Percentiles rank a stretch among this genome's conserved stretches.
Conservation (phyloP, 768 basidiomycete genomes). For the Suillus discolor region DNA sequence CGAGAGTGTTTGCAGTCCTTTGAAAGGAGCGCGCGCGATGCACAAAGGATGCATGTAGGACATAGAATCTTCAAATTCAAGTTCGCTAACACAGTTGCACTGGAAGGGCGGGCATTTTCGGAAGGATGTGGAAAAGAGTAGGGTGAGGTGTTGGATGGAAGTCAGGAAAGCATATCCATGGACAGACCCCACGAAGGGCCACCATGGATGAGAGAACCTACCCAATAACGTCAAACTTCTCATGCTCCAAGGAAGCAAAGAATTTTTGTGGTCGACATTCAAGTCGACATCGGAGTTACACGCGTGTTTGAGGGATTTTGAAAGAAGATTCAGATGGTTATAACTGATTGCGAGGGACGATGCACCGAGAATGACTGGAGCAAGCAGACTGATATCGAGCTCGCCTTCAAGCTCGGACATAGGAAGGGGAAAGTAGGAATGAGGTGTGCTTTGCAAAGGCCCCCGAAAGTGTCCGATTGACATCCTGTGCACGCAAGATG, state of each 20-base stretch:
- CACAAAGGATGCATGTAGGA: conserved; percentile 17
- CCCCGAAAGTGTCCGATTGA: conserved; percentile 30
- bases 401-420: not conserved
- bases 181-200: conserved; percentile 31
- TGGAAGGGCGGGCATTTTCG: not conserved
- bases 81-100: not conserved
- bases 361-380: conserved; percentile 8
- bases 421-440: conserved; percentile 4
- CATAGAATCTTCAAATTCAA: not conserved
- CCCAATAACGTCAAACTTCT: conserved; percentile 36
- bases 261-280: conserved; percentile 16
- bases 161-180: conserved; percentile 37
- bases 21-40: conserved; percentile 26
- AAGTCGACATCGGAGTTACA: not conserved
- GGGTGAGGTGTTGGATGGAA: conserved; percentile 39
- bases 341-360: conserved; percentile 33
- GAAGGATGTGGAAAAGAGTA: conserved; percentile 16
- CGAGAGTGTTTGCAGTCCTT: conserved; percentile 19
- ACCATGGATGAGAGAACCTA: conserved; percentile 31
- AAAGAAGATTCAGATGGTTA: conserved; percentile 34
- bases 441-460: conserved; percentile 22
- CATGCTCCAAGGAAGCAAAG: conserved; percentile 23
- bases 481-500: conserved; percentile 32
- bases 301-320: conserved; percentile 28
- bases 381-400: conserved; percentile 22